These are phyloP conservation scores for Fallopia convolvulus DNA, from an alignment of 148 eudicot species.

Conservation along the genomic window DNA sequence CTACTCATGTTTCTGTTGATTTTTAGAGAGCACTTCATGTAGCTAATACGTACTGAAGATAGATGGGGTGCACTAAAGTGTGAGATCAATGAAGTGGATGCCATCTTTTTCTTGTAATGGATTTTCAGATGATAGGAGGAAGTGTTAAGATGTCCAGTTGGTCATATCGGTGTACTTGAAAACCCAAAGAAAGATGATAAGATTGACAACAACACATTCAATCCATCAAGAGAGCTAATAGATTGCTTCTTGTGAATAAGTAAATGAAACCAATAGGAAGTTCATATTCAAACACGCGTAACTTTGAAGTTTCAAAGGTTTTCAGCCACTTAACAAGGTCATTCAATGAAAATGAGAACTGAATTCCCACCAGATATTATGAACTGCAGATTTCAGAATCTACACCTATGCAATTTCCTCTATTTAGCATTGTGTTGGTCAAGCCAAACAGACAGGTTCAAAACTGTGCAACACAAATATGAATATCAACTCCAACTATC, in stretches of 20 bases:
- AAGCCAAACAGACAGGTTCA: not conserved
- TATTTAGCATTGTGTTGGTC: not conserved
- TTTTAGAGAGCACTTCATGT: not conserved
- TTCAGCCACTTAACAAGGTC: not conserved
- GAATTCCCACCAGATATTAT: not conserved
- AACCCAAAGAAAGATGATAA: not conserved
- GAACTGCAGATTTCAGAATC: not conserved
- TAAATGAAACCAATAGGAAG: not conserved
- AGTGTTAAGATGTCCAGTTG: not conserved
- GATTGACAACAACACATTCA: not conserved
- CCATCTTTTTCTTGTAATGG: not conserved
- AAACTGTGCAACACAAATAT: not conserved
- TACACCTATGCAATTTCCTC: not conserved
- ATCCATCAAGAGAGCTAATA: not conserved
- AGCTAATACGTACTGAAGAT: not conserved
- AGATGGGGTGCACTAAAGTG: not conserved
- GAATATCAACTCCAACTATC: not conserved
- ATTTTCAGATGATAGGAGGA: not conserved
- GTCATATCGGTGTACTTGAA: not conserved
- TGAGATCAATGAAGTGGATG: constrained; percentile 6
- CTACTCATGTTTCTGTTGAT: constrained; percentile 5
- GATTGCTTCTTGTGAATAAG: not conserved
- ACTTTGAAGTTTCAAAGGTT: not conserved
- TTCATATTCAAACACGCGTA: not conserved
- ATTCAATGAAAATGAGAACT: not conserved